Evolutionary conservation across 306 rosid genomes (phyloP), one percentile per base, ranked within the genome.

Genomic region (Mimosa pudica): DNA sequence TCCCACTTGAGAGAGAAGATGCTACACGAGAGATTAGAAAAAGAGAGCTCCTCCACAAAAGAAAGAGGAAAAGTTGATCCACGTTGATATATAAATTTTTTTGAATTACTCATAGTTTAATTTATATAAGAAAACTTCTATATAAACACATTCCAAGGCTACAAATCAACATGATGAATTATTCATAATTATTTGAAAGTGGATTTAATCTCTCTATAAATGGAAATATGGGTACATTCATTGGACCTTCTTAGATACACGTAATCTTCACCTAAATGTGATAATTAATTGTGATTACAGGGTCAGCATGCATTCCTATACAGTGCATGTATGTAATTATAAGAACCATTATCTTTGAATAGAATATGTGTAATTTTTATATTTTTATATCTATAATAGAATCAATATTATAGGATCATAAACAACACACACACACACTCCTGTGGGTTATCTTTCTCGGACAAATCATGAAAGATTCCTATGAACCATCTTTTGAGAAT

Each of bases 401-500:
- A 71, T 10, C 33, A 24, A 24, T 38, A 60, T 13, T 61, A 35
- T 24, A 16, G 4, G 60, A 24, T 9, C 16, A 54, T 45, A 38
- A 67, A 17, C 48, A 24, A 58, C 16, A 45, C 6, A 24, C 30
- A 24, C 30, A 55, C n/a, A 14, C 48, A 72, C 67, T 20, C 20
- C 24, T 7, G 67, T 2, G 45, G 66, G 41, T 63, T 63, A 38
- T 38, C 60, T 68, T 42, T 70, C 71, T 70, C 14, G 55, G 11
- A 48, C 66, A 73, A 80, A 80, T 62, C 73, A 61, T 38, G 66
- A 63, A 76, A 80, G 83, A 80, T 80, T 80, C 83, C 78, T 51
- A 57, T 18, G 18, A 63, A 73, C 52, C 67, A 71, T 61, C 71
- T 36, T 62, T 47, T 36, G 4, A 24, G 32, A 61, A 42, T 11